Percentiles rank a stretch among this genome's conserved stretches.
Conservation (phyloP, 1,284 basidiomycete genomes). For the Phylloboletellus chloephorus region DNA sequence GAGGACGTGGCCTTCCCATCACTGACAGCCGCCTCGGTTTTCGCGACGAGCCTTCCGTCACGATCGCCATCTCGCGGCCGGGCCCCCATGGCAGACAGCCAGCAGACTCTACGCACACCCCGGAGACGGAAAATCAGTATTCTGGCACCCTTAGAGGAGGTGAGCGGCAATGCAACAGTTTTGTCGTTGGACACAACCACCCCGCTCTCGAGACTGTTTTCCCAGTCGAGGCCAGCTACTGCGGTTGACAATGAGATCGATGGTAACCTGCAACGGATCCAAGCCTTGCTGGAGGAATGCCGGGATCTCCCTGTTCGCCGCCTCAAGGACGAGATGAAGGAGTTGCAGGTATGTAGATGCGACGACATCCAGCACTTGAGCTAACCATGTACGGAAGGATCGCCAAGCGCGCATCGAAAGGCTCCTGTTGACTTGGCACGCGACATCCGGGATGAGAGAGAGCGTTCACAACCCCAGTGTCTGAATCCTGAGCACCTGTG, state of each 20-base stretch:
- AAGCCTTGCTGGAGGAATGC: constrained; percentile 57
- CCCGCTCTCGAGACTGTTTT: constrained; percentile 27
- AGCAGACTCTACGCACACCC: constrained; percentile 8
- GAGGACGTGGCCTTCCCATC: constrained; percentile 23
- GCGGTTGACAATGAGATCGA: constrained; percentile 25
- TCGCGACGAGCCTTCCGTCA: constrained; percentile 14
- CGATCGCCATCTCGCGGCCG: constrained; percentile 7
- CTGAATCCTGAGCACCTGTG: background rate
- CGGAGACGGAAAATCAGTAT: constrained; percentile 29
- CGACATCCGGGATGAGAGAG: constrained; percentile 35
- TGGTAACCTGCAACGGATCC: constrained; percentile 50
- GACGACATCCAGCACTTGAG: background rate
- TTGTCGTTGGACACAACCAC: constrained; percentile 30
- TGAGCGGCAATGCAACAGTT: constrained; percentile 27
- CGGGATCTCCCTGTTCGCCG: constrained; percentile 55
- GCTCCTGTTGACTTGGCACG: constrained; percentile 52
- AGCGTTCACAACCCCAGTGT: background rate
- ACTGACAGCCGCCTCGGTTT: constrained; percentile 9
- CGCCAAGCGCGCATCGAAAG: constrained; percentile 75
- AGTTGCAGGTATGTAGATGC: constrained; percentile 54
- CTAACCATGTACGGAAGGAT: constrained; percentile 41
- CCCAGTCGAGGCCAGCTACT: constrained; percentile 15
- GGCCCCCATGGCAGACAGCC: constrained; percentile 9
- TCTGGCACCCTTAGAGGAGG: constrained; percentile 25
- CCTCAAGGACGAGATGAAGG: constrained; percentile 74